Evolutionary conservation across 2,329 filamentous ascomycete genomes (phyloP).

Genomic region (Aphanoascus verrucosus): DNA sequence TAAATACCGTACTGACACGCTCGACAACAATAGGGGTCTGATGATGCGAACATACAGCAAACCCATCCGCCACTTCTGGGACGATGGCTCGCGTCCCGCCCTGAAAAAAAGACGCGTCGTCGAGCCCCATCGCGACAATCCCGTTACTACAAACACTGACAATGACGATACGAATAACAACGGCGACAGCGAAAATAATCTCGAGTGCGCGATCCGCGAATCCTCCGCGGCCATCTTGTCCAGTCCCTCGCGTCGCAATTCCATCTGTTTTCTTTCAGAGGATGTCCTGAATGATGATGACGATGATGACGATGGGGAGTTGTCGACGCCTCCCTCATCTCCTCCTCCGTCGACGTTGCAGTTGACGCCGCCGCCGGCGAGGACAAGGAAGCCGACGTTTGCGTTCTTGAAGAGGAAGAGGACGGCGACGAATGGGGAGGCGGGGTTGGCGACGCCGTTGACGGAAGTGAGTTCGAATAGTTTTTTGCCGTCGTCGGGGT

Average conservation of each 20-base stretch:
- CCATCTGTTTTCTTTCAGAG: constrained; percentile 35
- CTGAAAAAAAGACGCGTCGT: constrained; percentile 39
- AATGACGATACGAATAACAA: no score
- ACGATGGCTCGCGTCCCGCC: constrained; percentile 34
- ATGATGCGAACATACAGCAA: constrained; percentile 42
- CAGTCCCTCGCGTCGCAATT: constrained; percentile 39
- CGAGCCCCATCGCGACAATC: constrained; percentile 24
- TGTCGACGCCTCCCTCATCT: constrained; percentile 44
- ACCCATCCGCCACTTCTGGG: constrained; percentile 39
- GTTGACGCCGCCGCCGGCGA: constrained; percentile 33
- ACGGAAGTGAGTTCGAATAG: constrained; percentile 37
- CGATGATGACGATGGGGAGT: no score
- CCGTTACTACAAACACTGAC: no score
- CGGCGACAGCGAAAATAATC: constrained; percentile 37
- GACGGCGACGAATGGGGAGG: neutral
- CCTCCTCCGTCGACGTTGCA: constrained; percentile 34
- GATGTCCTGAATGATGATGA: constrained; percentile 34
- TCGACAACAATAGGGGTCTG: constrained; percentile 37
- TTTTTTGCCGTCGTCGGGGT: constrained; percentile 30
- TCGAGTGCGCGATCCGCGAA: constrained; percentile 40
- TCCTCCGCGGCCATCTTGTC: constrained; percentile 37
- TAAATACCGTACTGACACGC: no score
- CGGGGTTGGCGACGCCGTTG: constrained; percentile 24
- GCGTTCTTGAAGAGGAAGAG: constrained; percentile 41
- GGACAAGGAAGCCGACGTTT: constrained; percentile 41